These are phyloP conservation scores for Hebeloma cylindrosporum DNA, from an alignment of 768 basidiomycete genomes.

Conservation along the genomic window DNA sequence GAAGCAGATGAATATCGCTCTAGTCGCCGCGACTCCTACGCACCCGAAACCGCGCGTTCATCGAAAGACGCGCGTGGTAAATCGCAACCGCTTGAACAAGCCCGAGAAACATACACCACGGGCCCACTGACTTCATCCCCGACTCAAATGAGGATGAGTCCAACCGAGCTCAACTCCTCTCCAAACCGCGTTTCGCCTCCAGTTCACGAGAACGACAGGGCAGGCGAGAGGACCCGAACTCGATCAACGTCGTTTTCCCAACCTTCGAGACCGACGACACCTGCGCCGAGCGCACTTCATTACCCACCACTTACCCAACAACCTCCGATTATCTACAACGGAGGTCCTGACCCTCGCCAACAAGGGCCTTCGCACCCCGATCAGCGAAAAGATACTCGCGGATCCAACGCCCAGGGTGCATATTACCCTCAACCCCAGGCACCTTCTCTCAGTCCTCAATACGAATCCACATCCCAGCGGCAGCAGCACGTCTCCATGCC, in stretches of 20 bases:
- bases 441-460: conserved; percentile 2
- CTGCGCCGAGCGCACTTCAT: too few species aligned
- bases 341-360: background rate
- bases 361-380: conserved; percentile 8
- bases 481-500: too few species aligned
- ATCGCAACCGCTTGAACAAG: conserved; percentile 6
- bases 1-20: conserved; percentile 9
- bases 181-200: background rate
- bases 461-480: background rate
- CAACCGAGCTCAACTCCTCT: conserved; percentile 12
- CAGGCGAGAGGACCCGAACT: conserved; percentile 12
- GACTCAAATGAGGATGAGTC: conserved; percentile 17
- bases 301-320: too few species aligned
- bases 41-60: conserved; percentile 6
- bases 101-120: conserved; percentile 12
- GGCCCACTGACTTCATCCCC: conserved; percentile 21
- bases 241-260: conserved; percentile 24
- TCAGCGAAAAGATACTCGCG: conserved; percentile 6
- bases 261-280: too few species aligned
- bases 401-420: conserved; percentile 8
- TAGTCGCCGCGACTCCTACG: conserved; percentile 17
- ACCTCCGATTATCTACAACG: too few species aligned
- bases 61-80: conserved; percentile 13
- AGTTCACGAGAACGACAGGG: conserved; percentile 1
- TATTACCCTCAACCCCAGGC: conserved; percentile 13